Conservation (phyloP, 306 rosid genomes). For the Prunus dulcis region DNA sequence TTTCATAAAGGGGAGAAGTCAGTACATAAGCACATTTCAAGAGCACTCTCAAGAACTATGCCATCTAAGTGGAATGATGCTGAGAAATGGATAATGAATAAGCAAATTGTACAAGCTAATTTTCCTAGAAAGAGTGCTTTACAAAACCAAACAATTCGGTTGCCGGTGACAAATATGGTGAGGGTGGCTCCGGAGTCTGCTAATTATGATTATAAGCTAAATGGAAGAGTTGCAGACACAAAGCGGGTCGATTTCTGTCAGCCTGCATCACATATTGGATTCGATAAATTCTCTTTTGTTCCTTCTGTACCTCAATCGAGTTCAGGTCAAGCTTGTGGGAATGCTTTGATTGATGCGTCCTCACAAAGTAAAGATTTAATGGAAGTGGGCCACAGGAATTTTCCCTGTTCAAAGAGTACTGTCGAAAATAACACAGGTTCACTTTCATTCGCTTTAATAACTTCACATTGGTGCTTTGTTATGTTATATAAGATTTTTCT, state of each 20-base stretch:
- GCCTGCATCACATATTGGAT: constrained; percentile 48
- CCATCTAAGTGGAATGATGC: constrained; percentile 98
- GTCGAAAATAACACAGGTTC: constrained; percentile 60
- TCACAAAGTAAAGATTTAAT: constrained; percentile 59
- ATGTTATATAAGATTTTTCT: too few relatives aligned
- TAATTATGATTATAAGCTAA: constrained; percentile 46
- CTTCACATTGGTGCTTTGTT: background rate
- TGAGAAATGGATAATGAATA: constrained; percentile 87
- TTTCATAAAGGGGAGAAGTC: constrained; percentile 83
- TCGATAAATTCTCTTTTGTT: constrained; percentile 70
- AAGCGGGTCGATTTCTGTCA: constrained; percentile 78
- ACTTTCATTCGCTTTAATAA: background rate
- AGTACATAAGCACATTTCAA: constrained; percentile 44
- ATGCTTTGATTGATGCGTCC: constrained; percentile 38
- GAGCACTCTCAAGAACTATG: constrained; percentile 69
- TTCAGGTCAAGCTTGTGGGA: constrained; percentile 47
- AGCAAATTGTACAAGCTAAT: constrained; percentile 48
- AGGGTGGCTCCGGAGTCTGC: constrained; percentile 79
- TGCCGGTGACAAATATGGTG: constrained; percentile 48
- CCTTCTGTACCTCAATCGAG: constrained; percentile 39
- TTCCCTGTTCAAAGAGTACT: constrained; percentile 28
- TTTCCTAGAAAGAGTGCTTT: constrained; percentile 44
- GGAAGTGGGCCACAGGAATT: constrained; percentile 40
- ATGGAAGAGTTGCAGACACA: constrained; percentile 51
- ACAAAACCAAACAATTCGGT: constrained; percentile 57